Percentiles rank a stretch among this genome's conserved stretches.
Evolutionary conservation across 805 yeast species (phyloP).

Genomic region (Zygosaccharomyces bailii): DNA sequence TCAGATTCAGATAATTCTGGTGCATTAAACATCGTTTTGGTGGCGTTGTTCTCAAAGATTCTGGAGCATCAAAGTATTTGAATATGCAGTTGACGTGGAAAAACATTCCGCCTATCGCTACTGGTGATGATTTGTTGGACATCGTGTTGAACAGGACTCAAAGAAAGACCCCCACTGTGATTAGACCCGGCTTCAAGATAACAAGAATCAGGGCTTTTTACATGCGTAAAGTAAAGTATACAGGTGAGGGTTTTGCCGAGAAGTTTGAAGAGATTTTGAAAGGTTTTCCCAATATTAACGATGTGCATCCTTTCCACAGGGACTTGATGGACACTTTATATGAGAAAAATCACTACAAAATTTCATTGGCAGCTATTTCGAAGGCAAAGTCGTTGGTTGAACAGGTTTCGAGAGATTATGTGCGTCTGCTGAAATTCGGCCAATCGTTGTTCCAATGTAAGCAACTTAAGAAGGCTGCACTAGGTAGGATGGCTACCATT

Average conservation of each 20-base stretch:
- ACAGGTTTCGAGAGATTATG: conserved; percentile 94
- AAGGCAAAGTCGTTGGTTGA: conserved; percentile 92
- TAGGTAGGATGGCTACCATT: conserved; percentile 99
- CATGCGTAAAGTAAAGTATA: conserved; percentile 96
- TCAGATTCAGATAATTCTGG: not conserved
- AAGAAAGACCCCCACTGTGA: conserved; percentile 98
- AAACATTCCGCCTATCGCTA: conserved; percentile 94
- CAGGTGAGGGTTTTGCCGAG: conserved; percentile 94
- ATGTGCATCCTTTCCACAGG: conserved; percentile 97
- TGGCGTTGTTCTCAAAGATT: not conserved
- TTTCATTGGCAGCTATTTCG: conserved; percentile 90
- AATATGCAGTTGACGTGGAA: conserved; percentile 97
- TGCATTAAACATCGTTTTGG: not conserved
- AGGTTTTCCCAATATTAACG: conserved; percentile 95
- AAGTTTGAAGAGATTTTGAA: conserved; percentile 80
- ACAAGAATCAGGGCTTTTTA: conserved; percentile 95
- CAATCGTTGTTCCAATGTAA: conserved; percentile 98
- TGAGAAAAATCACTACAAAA: conserved; percentile 97
- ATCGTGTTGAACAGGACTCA: conserved; percentile 96
- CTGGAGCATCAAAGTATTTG: not conserved
- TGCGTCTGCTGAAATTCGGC: conserved; percentile 90
- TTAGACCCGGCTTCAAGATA: conserved; percentile 93
- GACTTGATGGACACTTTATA: conserved; percentile 97
- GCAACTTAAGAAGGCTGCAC: conserved; percentile 96
- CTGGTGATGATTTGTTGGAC: conserved; percentile 89